Conservation (phyloP, 2,329 filamentous ascomycete species). For the Calycina herbarum region DNA sequence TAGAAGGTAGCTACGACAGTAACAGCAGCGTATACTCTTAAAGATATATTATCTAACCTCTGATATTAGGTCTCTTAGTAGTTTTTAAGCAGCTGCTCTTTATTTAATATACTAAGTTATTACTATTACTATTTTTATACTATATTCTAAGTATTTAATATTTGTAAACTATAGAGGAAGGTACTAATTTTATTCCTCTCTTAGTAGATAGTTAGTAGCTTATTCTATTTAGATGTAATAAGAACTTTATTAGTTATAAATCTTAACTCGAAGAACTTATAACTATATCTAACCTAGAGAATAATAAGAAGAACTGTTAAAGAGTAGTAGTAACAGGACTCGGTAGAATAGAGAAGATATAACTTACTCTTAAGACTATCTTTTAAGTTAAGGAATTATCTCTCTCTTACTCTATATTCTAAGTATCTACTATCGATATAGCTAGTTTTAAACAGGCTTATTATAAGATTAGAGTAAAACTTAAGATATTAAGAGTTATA, state of each 20-base stretch:
- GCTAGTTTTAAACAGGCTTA: background rate
- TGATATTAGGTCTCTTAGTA: background rate
- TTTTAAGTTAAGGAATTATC: background rate
- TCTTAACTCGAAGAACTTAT: constrained; percentile 3
- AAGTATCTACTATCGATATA: background rate
- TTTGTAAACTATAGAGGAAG: background rate
- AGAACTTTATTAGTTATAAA: constrained; percentile 5
- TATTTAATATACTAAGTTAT: background rate
- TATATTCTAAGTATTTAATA: background rate
- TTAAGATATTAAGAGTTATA: too few species aligned
- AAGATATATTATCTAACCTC: background rate
- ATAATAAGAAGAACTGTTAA: constrained; percentile 3
- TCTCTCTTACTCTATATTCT: constrained; percentile 8
- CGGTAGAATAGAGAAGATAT: constrained; percentile 7
- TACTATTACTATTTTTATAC: background rate
- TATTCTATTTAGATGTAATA: constrained; percentile 8
- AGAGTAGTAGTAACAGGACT: constrained; percentile 9
- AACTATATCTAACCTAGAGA: background rate
- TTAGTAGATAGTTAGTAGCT: constrained; percentile 32
- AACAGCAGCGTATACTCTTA: too few species aligned
- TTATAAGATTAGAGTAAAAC: constrained; percentile 7
- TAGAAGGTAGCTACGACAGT: too few species aligned
- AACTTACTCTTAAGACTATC: constrained; percentile 8
- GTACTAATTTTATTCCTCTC: background rate
- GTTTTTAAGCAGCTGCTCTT: background rate